Base-by-base conservation (phyloP, 257 asterid species). In the Ilex aquifolium region DNA sequence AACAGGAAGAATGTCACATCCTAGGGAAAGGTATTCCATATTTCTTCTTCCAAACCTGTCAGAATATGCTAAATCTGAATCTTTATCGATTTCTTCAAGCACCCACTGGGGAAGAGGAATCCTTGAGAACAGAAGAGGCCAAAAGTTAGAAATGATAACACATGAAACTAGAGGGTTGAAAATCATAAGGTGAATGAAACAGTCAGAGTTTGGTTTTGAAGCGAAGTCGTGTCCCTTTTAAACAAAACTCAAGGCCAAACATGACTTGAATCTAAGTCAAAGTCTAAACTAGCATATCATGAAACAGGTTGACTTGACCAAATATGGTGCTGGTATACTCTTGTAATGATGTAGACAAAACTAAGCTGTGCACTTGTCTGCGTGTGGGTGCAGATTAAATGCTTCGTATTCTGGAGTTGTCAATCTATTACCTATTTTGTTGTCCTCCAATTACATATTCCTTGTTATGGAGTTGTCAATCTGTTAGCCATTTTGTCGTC, bases 31-130 rank as follows among this genome's bases (percentile, higher is more conserved):
- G 65, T 85, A 88, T 80, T 88, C 95, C 74, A 31, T 78, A 66
- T 66, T 82, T 63, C 79, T 87, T 74, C 86, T 76, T 55, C 96
- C 95, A 66, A 74, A 82, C 69, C 80, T 83, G 75, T 88, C 91
- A 12, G 83, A 68, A 77, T 75, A 85, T 69, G 91, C 75, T 68
- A 88, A 66, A 70, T 81, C 83, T 32, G 82, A 85, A 66, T 85
- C 79, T 73, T 71, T 78, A 59, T 83, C 78, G 76, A 88, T 88
- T 67, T 80, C 90, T 66, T 77, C 75, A n/a, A 77, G 82, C 72
- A 88, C 96, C 96, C 96, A 88, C 50, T 10, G 71, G 48, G 96
- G 96, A 65, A 88, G 95, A 63, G 96, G 79, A 68, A 88, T 78
- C 96, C 96, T 86, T 63, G 69, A 71, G 27, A 72, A 76, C 64